Conservation (phyloP, 1,284 basidiomycete genomes). For the Trichosporon faecale region DNA sequence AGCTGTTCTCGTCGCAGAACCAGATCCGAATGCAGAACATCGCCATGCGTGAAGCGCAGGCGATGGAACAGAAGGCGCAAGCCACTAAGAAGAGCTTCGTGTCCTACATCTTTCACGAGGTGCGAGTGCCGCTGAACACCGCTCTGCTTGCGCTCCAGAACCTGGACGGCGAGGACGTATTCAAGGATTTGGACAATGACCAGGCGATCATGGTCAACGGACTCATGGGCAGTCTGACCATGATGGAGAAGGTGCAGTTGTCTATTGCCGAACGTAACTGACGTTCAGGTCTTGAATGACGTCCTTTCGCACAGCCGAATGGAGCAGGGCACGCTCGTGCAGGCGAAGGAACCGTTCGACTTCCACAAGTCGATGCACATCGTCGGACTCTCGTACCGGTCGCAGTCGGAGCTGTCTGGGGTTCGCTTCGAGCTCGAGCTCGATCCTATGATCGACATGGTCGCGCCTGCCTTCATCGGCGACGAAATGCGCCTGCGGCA, state of each 20-base stretch:
- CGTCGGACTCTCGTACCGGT: conserved; percentile 69
- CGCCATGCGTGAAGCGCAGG: conserved; percentile 77
- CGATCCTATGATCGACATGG: conserved; percentile 70
- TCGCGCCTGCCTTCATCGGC: conserved; percentile 56
- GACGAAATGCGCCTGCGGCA: conserved; percentile 68
- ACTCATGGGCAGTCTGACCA: conserved; percentile 73
- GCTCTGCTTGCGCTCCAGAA: conserved; percentile 85
- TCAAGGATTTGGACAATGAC: conserved; percentile 39
- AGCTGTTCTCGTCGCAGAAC: conserved; percentile 62
- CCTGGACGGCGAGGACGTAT: conserved; percentile 64
- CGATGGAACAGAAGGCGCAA: conserved; percentile 73
- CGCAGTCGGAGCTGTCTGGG: conserved; percentile 69
- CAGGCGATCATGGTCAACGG: conserved; percentile 50
- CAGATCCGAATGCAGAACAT: conserved; percentile 69
- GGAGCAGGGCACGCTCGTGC: conserved; percentile 51
- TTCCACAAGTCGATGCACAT: conserved; percentile 80
- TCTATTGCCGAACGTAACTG: background rate
- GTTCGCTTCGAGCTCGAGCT: conserved; percentile 67
- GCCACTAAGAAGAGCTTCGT: conserved; percentile 76
- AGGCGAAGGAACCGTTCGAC: conserved; percentile 63
- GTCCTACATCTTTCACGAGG: conserved; percentile 65
- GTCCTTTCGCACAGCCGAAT: conserved; percentile 60
- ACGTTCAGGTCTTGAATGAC: conserved; percentile 67
- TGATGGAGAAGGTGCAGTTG: conserved; percentile 58
- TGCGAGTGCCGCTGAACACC: conserved; percentile 86